Evolutionary conservation across 148 eudicot species (phyloP).

Genomic region (Arctostaphylos glauca): DNA sequence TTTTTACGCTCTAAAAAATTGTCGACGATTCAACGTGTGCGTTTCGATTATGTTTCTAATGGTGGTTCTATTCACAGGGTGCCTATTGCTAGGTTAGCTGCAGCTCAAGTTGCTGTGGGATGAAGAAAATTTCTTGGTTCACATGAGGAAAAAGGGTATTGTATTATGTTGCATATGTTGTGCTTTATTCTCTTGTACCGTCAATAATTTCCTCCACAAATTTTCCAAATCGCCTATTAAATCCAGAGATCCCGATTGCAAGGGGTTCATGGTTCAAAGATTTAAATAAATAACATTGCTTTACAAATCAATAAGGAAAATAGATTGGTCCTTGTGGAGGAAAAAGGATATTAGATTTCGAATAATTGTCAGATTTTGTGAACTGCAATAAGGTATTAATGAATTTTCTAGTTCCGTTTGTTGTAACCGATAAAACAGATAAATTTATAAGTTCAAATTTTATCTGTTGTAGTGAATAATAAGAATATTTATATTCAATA

Average conservation of each 20-base stretch:
- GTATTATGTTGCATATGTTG: background rate
- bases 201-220: too few relatives aligned
- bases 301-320: background rate
- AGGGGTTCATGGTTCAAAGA: background rate
- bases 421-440: too few relatives aligned
- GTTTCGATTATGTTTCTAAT: background rate
- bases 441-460: too few relatives aligned
- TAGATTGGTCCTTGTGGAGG: background rate
- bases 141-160: background rate
- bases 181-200: background rate
- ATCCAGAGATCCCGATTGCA: too few relatives aligned
- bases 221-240: too few relatives aligned
- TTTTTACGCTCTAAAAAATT: background rate
- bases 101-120: constrained; percentile 54
- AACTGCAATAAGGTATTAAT: too few relatives aligned
- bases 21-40: background rate
- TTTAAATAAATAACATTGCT: constrained; percentile 6
- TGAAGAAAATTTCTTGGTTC: background rate
- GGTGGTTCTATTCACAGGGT: constrained; percentile 34
- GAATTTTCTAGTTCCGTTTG: too few relatives aligned
- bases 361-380: background rate
- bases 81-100: constrained; percentile 63
- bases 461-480: too few relatives aligned
- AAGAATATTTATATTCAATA: too few relatives aligned
- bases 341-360: background rate